Base-by-base conservation (phyloP, 2,329 filamentous ascomycete species). In the Paraphoma sp. region DNA sequence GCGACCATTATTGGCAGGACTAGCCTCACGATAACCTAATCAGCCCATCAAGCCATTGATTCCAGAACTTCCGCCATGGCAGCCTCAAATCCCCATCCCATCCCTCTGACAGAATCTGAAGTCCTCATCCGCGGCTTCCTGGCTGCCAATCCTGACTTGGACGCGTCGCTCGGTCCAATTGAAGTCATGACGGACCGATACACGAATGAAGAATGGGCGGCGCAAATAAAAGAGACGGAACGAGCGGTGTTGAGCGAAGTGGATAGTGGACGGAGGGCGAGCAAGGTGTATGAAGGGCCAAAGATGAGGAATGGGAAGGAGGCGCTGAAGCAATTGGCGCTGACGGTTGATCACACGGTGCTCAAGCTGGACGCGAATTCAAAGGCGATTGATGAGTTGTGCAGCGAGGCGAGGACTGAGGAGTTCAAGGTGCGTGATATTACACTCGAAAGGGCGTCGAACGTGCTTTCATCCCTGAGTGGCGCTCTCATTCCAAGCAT, bases 301-400 rank as follows among this genome's bases (percentile, higher is more conserved):
- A 53, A 41, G 42, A 65, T 67, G 53, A 67, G 64, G 29, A 71
- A 71, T 52, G 67, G 67, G 9, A 60, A 63, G 5, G 67, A 69
- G 36, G 67, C 67, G 36, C 50, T 69, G 54, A 70, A 57, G 54
- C 53, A 71, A 51, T 60, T 78, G 55, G 73, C 75, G 2, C 67
- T 74, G 60, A 76, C 72, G 18, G 75, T 83, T 29, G 81, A 83
- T 67, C 81, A 83, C 67, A 83, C 81, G 4, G 69, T 82, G n/a
- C 65, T 83, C 54, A 82, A 82, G 65, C 65, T 81, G 49, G 81
- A 83, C 63, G 77, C 80, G 9, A 83, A 80, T 29, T 64, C 72
- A 5, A 66, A 74, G 14, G 79, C 84, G 55, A 81, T 88, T 54
- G 82, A 85, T 68, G 72, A 69, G 9, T 73, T 87, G 30, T 87